Base-by-base conservation (phyloP, 129 eudicot genomes). In the Artemisia argyi region DNA sequence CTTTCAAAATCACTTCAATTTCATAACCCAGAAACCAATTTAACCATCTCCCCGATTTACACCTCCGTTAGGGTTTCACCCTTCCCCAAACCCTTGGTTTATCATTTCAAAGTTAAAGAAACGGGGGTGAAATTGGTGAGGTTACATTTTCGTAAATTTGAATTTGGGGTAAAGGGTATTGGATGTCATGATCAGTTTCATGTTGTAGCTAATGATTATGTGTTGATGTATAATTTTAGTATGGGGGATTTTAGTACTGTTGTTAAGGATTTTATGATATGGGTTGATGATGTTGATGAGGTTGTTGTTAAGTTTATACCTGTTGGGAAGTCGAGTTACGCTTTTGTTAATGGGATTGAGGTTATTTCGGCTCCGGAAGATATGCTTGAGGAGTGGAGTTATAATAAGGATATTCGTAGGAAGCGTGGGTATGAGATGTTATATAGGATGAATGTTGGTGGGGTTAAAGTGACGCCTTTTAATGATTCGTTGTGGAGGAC, bases 401-500 rank as follows among this genome's bases (percentile, higher is more conserved):
- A 77, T 77, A 46, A 68, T 63, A 61, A 39, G 46, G 46, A 39
- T 39, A 8, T 7, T 39, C 10, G 46, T 39, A 39, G 65, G 65
- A 86, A 54, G 61, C 86, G 68, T 81, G 96, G 83, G 8, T 78
- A 79, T 55, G 68, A 66, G 74, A 76, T 68, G 17, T 35, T 76
- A 9, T 66, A 89, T 71, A 84, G 98, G 76, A 76, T 90, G 16
- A 94, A 85, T 68, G 87, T 94, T 17, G 98, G 97, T 44, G 98
- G 98, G 51, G 81, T 76, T 20, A 87, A 87, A 69, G 93, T 94
- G 14, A 94, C 98, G 1, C 97, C 98, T 12, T 94, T 94, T 35
- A 94, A 94, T 77, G 98, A 94, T 90, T 87, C 98, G 28, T 58
- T 94, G 62, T 94, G 97, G 97, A 90, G 98, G 67, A 90, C 89